Conservation (phyloP, 1,284 basidiomycete genomes). For the Apiotrichum akiyoshidainum region DNA sequence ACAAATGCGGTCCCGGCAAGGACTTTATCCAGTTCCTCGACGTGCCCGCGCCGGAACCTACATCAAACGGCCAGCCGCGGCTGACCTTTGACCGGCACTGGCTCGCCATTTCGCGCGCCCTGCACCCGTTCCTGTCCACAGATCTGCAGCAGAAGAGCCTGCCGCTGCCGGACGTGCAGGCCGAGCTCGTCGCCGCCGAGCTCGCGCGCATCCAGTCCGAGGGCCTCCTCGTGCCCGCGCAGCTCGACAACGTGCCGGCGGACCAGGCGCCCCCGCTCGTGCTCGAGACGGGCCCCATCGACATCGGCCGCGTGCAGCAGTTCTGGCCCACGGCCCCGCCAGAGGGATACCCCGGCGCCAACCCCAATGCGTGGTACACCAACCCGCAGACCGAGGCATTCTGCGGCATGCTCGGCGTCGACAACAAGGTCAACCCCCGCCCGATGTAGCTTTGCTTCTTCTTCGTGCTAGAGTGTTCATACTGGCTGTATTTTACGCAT, state of each 20-base stretch:
- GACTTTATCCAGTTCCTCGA: conserved; percentile 82
- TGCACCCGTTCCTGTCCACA: conserved; percentile 71
- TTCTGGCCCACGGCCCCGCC: conserved; percentile 74
- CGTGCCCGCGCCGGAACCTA: conserved; percentile 50
- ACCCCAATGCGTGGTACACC: conserved; percentile 62
- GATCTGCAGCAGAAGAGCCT: conserved; percentile 58
- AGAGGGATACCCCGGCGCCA: conserved; percentile 50
- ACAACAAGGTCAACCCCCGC: conserved; percentile 70
- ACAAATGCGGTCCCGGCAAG: conserved; percentile 80
- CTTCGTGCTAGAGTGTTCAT: conserved; percentile 8
- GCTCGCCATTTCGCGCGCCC: conserved; percentile 87
- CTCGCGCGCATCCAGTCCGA: conserved; percentile 61
- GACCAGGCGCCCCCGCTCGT: conserved; percentile 34
- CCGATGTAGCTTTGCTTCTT: conserved; percentile 22
- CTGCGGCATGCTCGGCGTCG: conserved; percentile 71
- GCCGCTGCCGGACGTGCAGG: conserved; percentile 60
- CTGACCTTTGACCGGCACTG: conserved; percentile 79
- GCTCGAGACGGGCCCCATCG: conserved; percentile 37
- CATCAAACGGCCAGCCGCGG: conserved; percentile 42
- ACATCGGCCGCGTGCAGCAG: conserved; percentile 62
- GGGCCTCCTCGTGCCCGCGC: conserved; percentile 36
- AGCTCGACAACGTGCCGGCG: conserved; percentile 3
- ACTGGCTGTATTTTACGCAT: too few relatives aligned
- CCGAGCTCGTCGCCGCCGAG: conserved; percentile 62
- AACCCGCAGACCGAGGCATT: conserved; percentile 91